phyloP scores from a whole-genome alignment of 2,329 filamentous ascomycete species.

The Lojkania enalia region DNA sequence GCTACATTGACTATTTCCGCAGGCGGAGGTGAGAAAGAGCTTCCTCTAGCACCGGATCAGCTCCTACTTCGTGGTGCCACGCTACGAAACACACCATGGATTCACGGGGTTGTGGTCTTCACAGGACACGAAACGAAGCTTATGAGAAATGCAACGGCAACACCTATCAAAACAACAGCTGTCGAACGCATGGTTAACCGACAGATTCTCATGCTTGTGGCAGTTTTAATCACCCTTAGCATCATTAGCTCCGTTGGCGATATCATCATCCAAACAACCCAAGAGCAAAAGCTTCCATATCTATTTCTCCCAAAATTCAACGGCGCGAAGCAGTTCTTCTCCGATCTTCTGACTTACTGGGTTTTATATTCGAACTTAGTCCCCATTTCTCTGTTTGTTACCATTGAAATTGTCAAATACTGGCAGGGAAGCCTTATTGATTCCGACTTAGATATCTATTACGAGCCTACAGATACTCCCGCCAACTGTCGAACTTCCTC shows the following conservation, averaged over 20 bases:
- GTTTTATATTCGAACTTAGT: slow-evolving; percentile 95
- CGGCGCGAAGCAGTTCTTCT: slow-evolving; percentile 80
- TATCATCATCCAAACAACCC: slow-evolving; percentile 71
- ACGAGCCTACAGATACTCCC: slow-evolving; percentile 91
- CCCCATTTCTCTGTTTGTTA: slow-evolving; percentile 96
- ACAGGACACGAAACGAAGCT: slow-evolving; percentile 98
- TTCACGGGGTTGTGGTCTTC: slow-evolving; percentile 94
- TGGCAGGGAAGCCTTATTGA: slow-evolving; percentile 98
- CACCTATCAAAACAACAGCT: slow-evolving; percentile 96
- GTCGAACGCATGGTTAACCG: slow-evolving; percentile 93
- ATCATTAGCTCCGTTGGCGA: slow-evolving; percentile 91
- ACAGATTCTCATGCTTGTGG: slow-evolving; percentile 87
- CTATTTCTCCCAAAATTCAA: slow-evolving; percentile 65
- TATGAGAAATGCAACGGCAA: slow-evolving; percentile 96
- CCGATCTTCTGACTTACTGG: slow-evolving; percentile 98
- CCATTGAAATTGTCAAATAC: slow-evolving; percentile 96
- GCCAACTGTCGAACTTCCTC: slow-evolving; percentile 96
- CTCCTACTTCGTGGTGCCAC: slow-evolving; percentile 90
- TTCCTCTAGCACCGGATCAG: slow-evolving; percentile 88
- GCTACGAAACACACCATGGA: slow-evolving; percentile 93
- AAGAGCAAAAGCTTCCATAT: slow-evolving; percentile 67
- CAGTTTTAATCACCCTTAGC: slow-evolving; percentile 80
- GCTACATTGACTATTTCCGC: slow-evolving; percentile 89
- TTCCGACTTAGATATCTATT: slow-evolving; percentile 96
- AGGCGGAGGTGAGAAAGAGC: slow-evolving; percentile 89